phyloP scores from a whole-genome alignment of 139 green algal species.

The Coelastrella sp. region DNA sequence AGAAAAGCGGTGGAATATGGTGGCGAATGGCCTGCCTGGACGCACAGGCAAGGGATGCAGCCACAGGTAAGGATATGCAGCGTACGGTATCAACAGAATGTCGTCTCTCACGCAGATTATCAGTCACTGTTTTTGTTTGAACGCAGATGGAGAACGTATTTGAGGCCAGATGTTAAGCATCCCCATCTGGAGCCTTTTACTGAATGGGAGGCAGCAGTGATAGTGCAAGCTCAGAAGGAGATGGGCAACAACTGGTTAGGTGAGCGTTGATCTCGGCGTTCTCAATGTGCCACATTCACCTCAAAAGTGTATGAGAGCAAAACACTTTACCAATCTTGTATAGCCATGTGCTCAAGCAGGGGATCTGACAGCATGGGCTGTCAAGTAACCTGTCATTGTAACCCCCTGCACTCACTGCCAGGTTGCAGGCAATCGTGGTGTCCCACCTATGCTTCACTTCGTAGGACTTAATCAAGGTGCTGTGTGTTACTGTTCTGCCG shows the following conservation, averaged over 20 bases:
- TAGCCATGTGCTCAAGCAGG: no score
- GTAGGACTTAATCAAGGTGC: no score
- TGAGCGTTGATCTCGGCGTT: not conserved
- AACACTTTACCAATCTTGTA: no score
- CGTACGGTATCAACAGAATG: no score
- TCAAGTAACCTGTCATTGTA: no score
- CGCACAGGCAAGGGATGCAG: slow-evolving; percentile 51
- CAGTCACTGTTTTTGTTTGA: not conserved
- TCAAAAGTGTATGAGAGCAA: no score
- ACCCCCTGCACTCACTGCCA: no score
- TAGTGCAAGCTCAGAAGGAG: slow-evolving; percentile 43
- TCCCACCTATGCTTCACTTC: no score
- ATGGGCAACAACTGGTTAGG: slow-evolving; percentile 51
- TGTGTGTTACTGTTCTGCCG: not conserved
- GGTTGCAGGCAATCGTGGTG: no score
- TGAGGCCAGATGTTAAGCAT: slow-evolving; percentile 52
- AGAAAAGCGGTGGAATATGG: slow-evolving; percentile 46
- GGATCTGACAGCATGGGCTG: no score
- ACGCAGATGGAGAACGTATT: slow-evolving; percentile 47
- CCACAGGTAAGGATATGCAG: slow-evolving; percentile 35
- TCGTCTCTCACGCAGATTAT: no score
- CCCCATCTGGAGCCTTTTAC: slow-evolving; percentile 46
- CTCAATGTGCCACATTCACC: no score
- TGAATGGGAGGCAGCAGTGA: slow-evolving; percentile 49
- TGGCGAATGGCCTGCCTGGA: slow-evolving; percentile 39